A percentile compares a stretch with the other conserved stretches of the same genome.
Evolutionary conservation across 2,329 filamentous ascomycete species (phyloP).

Genomic region (Arthrocladium fulminans): DNA sequence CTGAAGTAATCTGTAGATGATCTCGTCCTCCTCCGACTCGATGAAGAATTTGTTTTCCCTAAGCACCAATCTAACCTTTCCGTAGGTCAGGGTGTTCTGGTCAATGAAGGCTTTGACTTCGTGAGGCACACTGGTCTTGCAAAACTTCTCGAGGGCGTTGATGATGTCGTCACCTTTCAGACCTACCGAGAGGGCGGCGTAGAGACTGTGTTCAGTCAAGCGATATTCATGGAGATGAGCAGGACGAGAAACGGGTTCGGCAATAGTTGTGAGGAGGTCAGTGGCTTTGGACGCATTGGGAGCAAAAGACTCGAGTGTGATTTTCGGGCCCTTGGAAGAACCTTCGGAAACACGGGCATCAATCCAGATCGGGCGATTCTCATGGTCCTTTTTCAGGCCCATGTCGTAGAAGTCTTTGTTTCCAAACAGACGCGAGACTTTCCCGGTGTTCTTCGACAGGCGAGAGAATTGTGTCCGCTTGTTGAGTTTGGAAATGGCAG

Average conservation of each 20-base stretch:
- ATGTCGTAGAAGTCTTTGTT: conserved; percentile 74
- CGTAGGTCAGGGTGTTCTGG: conserved; percentile 79
- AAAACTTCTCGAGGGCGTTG: conserved; percentile 73
- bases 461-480: conserved; percentile 5
- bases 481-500: conserved; percentile 36
- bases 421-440: conserved; percentile 37
- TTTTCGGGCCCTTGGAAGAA: conserved; percentile 58
- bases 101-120: conserved; percentile 71
- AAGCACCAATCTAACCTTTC: conserved; percentile 89
- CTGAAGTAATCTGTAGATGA: conserved; percentile 77
- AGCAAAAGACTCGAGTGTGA: conserved; percentile 91
- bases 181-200: conserved; percentile 93
- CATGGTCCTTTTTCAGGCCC: conserved; percentile 76
- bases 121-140: conserved; percentile 79
- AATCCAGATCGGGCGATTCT: conserved; percentile 86
- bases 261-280: conserved; percentile 91
- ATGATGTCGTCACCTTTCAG: conserved; percentile 83
- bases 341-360: conserved; percentile 48
- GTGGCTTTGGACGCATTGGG: conserved; percentile 78
- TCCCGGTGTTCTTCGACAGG: background rate
- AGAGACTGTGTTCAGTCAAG: conserved; percentile 83
- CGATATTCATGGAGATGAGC: conserved; percentile 89
- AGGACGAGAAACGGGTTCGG: conserved; percentile 83
- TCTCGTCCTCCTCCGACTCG: conserved; percentile 78
- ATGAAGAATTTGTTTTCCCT: conserved; percentile 93